These are phyloP conservation scores for Hemileia vastatrix DNA, from an alignment of 1,284 basidiomycete genomes.

Conservation along the genomic window DNA sequence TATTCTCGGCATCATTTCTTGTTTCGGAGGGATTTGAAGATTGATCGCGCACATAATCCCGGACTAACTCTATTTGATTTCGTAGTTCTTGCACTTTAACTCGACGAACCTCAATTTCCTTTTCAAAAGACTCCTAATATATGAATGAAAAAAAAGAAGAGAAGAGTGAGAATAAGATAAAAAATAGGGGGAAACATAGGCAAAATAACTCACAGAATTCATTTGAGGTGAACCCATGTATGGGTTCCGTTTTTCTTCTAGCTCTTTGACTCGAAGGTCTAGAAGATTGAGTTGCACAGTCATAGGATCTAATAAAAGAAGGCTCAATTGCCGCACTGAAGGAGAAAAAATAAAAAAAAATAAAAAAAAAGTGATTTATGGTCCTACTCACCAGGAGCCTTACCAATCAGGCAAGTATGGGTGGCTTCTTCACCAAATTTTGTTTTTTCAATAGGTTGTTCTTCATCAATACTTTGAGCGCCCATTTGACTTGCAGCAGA, in stretches of 20 bases:
- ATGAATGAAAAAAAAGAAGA: not conserved
- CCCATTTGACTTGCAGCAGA: constrained; percentile 5
- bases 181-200: too few species aligned
- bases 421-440: constrained; percentile 84
- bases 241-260: constrained; percentile 27
- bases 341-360: constrained; percentile 14
- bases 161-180: not conserved
- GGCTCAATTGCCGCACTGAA: not conserved
- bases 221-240: too few species aligned
- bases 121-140: constrained; percentile 5
- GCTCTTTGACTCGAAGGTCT: constrained; percentile 50
- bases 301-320: constrained; percentile 52
- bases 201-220: too few species aligned
- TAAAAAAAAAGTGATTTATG: not conserved
- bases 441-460: constrained; percentile 35
- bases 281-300: constrained; percentile 62
- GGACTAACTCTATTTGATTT: constrained; percentile 6
- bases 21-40: too few species aligned
- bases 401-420: constrained; percentile 73
- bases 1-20: not conserved
- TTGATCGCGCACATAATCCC: not conserved
- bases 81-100: constrained; percentile 12
- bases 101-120: constrained; percentile 15
- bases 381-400: constrained; percentile 56
- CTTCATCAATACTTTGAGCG: constrained; percentile 45